Evolutionary conservation across 2,329 filamentous ascomycete species (phyloP).

Genomic region (Epichloe sibirici): DNA sequence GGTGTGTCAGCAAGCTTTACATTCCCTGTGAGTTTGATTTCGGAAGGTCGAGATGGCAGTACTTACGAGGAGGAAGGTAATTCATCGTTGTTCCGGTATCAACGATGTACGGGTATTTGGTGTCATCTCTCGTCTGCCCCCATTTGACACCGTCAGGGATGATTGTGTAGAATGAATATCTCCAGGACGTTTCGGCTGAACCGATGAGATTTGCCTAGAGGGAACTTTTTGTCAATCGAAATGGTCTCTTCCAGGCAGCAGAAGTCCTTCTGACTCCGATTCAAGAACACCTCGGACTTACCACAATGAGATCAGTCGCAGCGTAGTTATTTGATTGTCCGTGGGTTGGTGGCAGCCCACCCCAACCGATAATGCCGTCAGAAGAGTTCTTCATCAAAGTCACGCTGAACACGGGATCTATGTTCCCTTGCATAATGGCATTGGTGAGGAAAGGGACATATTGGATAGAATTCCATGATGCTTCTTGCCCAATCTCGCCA

Average conservation of each 20-base stretch:
- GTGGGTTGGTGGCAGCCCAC: conserved; percentile 30
- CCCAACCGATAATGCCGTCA: conserved; percentile 33
- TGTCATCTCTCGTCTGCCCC: conserved; percentile 27
- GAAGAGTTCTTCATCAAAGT: conserved; percentile 34
- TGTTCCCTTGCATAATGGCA: conserved; percentile 32
- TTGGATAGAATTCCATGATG: conserved; percentile 24
- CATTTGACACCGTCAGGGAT: conserved; percentile 35
- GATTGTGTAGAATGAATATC: conserved; percentile 42
- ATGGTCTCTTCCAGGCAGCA: not conserved
- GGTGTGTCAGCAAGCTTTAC: not conserved
- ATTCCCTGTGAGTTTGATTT: not conserved
- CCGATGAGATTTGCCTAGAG: conserved; percentile 31
- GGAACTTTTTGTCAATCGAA: conserved; percentile 1
- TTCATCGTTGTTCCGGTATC: conserved; percentile 41
- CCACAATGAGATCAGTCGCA: conserved; percentile 32
- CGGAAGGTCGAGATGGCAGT: not conserved
- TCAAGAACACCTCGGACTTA: conserved; percentile 15
- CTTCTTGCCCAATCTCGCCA: conserved; percentile 26
- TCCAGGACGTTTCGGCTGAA: conserved; percentile 25
- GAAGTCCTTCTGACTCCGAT: not conserved
- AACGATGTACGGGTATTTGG: conserved; percentile 36
- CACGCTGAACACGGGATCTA: conserved; percentile 35
- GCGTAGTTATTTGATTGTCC: conserved; percentile 18
- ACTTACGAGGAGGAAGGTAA: conserved; percentile 36
- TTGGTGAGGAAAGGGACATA: conserved; percentile 38